Base-by-base conservation (phyloP, 345 rosid species). In the Chamaenerion angustifolium region DNA sequence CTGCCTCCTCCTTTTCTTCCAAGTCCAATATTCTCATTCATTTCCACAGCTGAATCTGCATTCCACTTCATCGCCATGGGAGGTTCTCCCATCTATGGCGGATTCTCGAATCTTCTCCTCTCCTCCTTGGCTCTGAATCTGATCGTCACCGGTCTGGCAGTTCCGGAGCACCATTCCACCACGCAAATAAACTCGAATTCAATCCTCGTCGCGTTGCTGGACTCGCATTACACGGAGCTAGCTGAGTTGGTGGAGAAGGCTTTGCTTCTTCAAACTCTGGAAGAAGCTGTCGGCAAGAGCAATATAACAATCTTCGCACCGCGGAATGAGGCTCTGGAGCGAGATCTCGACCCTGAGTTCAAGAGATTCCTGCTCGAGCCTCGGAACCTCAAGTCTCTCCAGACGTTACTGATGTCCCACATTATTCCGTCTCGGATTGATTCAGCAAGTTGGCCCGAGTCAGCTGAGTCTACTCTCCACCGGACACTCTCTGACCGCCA, bases 241-340 rank as follows among this genome's bases (percentile, higher is more conserved):
- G 73, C 83, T 4, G 83, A 77, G 42, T 58, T 77, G 27, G 69
- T 74, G 5, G 83, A 77, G 48, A 77, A 77, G 55, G 83, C 75
- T 1, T 69, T 77, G 49, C 77, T 77, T 8, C 65, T 77, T 3
- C 79, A 69, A 16, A 58, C 75, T 19, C 73, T 77, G 2, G 83
- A 77, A 43, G 63, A 68, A 17, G 77, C 73, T 13, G 66, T 74
- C 45, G 73, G 69, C 14, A 40, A 40, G 11, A 75, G 71, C 64
- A 74, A 74, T 47, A 49, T 77, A 60, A 77, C 83, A 65, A 74
- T 77, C 57, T 77, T 77, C 52, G 83, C 80, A 1, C 83, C 83
- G 0, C 55, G 27, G 42, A 69, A 74, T 14, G 73, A 74, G 35
- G 83, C 83, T 10, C 56, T 74, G 0, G 79, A 74, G 52, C 77